Evolutionary conservation across 2,329 filamentous ascomycete species (phyloP).

Genomic region (Triangularia setosa): DNA sequence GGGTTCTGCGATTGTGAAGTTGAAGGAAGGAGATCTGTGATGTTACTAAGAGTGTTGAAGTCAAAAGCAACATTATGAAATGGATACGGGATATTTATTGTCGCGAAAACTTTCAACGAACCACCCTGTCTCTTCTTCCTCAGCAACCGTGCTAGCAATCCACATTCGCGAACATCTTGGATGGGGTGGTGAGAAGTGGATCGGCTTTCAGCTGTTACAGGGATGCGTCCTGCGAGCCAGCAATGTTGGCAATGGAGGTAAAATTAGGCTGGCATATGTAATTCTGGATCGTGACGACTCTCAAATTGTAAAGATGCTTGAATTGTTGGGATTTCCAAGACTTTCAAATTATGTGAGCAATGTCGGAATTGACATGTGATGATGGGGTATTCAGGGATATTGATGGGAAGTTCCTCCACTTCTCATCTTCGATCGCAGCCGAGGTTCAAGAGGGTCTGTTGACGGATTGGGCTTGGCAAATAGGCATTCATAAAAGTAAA

Average conservation of each 20-base stretch:
- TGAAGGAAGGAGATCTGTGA: too few species aligned
- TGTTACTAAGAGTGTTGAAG: too few species aligned
- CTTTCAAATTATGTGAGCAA: not conserved
- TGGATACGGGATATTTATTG: not conserved
- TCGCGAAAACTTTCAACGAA: not conserved
- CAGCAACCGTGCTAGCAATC: conserved; percentile 1
- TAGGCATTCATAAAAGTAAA: not conserved
- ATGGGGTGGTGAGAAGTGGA: not conserved
- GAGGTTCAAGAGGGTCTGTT: not conserved
- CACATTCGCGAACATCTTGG: not conserved
- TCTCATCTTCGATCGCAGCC: not conserved
- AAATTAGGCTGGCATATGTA: not conserved
- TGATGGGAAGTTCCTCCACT: not conserved
- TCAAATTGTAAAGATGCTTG: not conserved
- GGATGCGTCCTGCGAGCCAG: not conserved
- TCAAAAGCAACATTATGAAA: not conserved
- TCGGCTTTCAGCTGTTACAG: not conserved
- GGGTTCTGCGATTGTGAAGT: not conserved
- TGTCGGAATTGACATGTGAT: not conserved
- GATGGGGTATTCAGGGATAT: not conserved
- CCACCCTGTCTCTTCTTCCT: not conserved
- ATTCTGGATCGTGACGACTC: not conserved
- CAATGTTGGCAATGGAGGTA: not conserved
- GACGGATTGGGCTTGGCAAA: not conserved
- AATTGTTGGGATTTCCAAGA: conserved; percentile 11